Evolutionary conservation across 2,329 filamentous ascomycete genomes (phyloP), one percentile per base, ranked within the genome.

Genomic region (Colletotrichum lini): DNA sequence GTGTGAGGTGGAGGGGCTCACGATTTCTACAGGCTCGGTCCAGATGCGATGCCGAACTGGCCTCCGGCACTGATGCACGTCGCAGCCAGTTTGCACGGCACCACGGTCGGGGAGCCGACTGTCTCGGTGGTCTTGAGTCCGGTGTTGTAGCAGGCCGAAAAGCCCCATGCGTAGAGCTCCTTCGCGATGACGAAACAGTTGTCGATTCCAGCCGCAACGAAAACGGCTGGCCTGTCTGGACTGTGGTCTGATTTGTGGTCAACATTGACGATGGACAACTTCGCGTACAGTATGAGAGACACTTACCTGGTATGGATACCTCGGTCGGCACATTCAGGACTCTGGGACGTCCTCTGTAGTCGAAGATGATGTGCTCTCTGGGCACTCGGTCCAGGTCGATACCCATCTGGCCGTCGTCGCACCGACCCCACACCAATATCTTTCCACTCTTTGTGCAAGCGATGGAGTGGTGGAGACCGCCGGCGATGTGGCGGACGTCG

Each of bases 381-480:
- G 78, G 78, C 21, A 84, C 78, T 21, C 87, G 83, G 4, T 87
- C 83, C 12, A 92, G 77, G 66, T 89, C 85, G 52, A 92, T 80
- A 45, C 91, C 91, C 63, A 86, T 82, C 73, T 88, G 86, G 66
- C 81, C 81, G 9, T 83, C 84, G 68, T 90, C 88, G 6, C 87
- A 81, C 57, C 87, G 80, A 23, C 85, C 85, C 83, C 84, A 87
- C 40, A 80, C 78, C 2, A 87, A 76, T n/a, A 86, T 79, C 57
- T 84, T 72, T 0, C 84, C 84, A 0, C 80, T 74, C 15, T 80
- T 75, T 1, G 81, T 85, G 65, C 82, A 79, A 7, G 84, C 84
- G 35, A 85, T 84, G 75, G 90, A 90, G 81, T 94, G 92, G 76
- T 93, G 90, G 47, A 87, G 84, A 44, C 92, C 92, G n/a, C 90